Evolutionary conservation across 495 filamentous ascomycete genomes (phyloP).

Genomic region (Neurospora sp.): DNA sequence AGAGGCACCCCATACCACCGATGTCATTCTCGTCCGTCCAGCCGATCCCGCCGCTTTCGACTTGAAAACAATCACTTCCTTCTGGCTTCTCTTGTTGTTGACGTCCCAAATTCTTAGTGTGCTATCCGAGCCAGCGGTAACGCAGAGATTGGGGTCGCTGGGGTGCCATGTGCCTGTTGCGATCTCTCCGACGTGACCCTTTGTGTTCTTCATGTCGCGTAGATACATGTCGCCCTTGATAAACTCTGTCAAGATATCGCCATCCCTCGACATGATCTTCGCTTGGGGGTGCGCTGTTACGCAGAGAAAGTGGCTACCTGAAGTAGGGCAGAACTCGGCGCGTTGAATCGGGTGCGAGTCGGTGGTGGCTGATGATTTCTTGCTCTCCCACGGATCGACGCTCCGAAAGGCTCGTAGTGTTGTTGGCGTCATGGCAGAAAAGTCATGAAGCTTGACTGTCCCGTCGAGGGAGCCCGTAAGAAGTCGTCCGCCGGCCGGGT

Average conservation of each 20-base stretch:
- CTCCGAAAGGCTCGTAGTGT: conserved; percentile 89
- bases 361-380: conserved; percentile 52
- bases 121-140: conserved; percentile 86
- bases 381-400: conserved; percentile 73
- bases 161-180: conserved; percentile 85
- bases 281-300: conserved; percentile 81
- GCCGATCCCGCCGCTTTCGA: conserved; percentile 76
- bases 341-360: conserved; percentile 85
- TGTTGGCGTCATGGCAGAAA: conserved; percentile 88
- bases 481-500: conserved; percentile 75
- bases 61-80: conserved; percentile 90
- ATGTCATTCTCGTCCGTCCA: conserved; percentile 87
- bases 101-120: conserved; percentile 95
- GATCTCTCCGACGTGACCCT: conserved; percentile 87
- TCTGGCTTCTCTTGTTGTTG: conserved; percentile 75
- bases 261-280: conserved; percentile 80
- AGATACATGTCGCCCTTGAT: conserved; percentile 98
- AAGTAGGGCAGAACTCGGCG: conserved; percentile 74
- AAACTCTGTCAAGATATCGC: conserved; percentile 73
- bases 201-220: conserved; percentile 91
- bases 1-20: conserved; percentile 76
- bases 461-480: conserved; percentile 86
- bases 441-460: conserved; percentile 86
- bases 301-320: conserved; percentile 73
- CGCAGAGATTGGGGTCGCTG: conserved; percentile 66